Evolutionary conservation across 2,329 filamentous ascomycete genomes (phyloP).

Genomic region (Bipolaris bicolor): DNA sequence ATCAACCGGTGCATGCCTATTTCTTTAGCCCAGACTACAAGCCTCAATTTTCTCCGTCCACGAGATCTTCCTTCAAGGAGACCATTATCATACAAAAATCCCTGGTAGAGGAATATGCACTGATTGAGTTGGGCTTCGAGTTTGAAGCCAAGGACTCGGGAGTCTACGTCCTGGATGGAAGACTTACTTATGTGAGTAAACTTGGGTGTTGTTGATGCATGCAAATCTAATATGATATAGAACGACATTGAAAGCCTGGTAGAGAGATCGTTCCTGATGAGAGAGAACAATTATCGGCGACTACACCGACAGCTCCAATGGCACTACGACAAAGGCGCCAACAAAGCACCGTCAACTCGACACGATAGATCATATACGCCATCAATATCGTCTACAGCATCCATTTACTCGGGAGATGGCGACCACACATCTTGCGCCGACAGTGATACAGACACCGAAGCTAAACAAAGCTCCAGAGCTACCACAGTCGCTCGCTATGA

Average conservation of each 20-base stretch:
- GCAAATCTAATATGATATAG: neutral
- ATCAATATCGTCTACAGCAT: neutral
- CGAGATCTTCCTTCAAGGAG: neutral
- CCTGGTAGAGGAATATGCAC: slow-evolving; percentile 4
- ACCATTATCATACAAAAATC: slow-evolving; percentile 5
- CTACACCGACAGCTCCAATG: slow-evolving; percentile 3
- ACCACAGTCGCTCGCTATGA: neutral
- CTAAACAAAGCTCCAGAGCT: neutral
- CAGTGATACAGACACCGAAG: neutral
- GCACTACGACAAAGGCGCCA: neutral
- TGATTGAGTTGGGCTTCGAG: neutral
- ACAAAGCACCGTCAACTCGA: neutral
- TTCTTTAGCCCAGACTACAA: slow-evolving; percentile 31
- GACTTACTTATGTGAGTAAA: slow-evolving; percentile 1
- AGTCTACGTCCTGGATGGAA: neutral
- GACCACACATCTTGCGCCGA: neutral
- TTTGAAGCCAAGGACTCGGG: neutral
- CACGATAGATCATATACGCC: neutral
- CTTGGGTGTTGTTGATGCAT: neutral
- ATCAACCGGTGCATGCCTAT: slow-evolving; percentile 28
- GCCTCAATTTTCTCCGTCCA: slow-evolving; percentile 20
- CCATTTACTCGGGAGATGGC: neutral
- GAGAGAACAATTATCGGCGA: slow-evolving; percentile 2
- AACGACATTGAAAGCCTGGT: slow-evolving; percentile 1
- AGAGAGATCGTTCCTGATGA: slow-evolving; percentile 1